Conservation (phyloP, 2,329 filamentous ascomycete genomes). For the Colletotrichum theobromicola region DNA sequence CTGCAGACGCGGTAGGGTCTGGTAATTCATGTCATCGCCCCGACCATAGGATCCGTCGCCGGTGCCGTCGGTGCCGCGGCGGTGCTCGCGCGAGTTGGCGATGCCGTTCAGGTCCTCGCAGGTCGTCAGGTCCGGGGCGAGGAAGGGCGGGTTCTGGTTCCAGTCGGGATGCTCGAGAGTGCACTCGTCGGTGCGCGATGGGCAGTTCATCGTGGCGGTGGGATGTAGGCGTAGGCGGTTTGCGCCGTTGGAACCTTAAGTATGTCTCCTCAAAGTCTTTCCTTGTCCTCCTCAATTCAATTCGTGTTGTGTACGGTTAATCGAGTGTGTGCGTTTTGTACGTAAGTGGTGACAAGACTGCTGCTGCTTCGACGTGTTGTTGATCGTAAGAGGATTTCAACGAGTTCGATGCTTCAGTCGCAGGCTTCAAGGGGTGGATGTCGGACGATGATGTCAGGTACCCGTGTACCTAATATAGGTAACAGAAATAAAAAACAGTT, state of each 20-base stretch:
- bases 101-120: slow-evolving; percentile 62
- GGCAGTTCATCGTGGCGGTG: slow-evolving; percentile 53
- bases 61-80: slow-evolving; percentile 39
- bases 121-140: slow-evolving; percentile 55
- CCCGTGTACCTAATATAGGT: background rate
- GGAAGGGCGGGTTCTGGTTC: slow-evolving; percentile 58
- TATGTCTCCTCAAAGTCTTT: background rate
- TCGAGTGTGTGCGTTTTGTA: background rate
- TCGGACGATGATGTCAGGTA: slow-evolving; percentile 14
- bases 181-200: slow-evolving; percentile 58
- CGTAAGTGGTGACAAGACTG: background rate
- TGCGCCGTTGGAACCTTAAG: background rate
- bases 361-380: background rate
- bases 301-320: background rate
- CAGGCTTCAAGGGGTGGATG: background rate
- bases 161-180: slow-evolving; percentile 51
- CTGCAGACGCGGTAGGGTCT: slow-evolving; percentile 12
- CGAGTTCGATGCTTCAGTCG: background rate
- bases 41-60: slow-evolving; percentile 23
- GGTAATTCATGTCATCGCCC: slow-evolving; percentile 22
- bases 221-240: background rate
- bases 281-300: background rate
- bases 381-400: background rate
- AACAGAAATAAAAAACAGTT: background rate
- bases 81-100: slow-evolving; percentile 52